These are phyloP conservation scores for Endothia cerciana DNA, from an alignment of 2,329 filamentous ascomycete species.

Conservation along the genomic window DNA sequence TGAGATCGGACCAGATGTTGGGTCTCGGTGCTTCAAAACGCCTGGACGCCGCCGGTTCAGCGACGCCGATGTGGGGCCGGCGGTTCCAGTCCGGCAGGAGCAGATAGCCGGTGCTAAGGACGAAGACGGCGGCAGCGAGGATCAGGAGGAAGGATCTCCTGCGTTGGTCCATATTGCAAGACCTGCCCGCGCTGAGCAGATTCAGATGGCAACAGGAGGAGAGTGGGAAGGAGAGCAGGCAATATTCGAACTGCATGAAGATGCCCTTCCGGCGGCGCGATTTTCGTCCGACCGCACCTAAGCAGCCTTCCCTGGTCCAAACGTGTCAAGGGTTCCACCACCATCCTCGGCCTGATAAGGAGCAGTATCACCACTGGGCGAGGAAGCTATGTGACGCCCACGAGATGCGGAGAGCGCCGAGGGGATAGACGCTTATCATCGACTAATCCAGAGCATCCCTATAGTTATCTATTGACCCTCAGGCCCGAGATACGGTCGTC, in stretches of 20 bases:
- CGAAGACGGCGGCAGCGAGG: slow-evolving; percentile 6
- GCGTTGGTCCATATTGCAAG: slow-evolving; percentile 14
- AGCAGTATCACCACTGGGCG: neutral
- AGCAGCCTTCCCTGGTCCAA: neutral
- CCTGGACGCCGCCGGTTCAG: neutral
- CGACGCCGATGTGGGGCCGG: neutral
- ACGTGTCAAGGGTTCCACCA: neutral
- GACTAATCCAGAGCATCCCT: neutral
- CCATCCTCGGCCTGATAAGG: neutral
- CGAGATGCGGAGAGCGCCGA: neutral
- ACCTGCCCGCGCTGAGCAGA: neutral
- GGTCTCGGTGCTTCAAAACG: slow-evolving; percentile 41
- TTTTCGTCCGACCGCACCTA: neutral
- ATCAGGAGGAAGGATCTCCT: neutral
- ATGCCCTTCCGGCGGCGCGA: neutral
- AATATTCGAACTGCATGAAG: neutral
- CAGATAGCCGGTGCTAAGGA: slow-evolving; percentile 15
- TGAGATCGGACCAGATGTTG: slow-evolving; percentile 48
- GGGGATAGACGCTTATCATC: neutral
- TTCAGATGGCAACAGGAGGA: neutral
- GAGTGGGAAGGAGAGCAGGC: neutral
- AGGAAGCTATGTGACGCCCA: neutral
- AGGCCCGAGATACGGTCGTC: neutral
- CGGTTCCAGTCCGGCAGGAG: neutral
- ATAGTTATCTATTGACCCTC: neutral